Evolutionary conservation across 2,329 filamentous ascomycete species (phyloP), one percentile per base, ranked within the genome.

Genomic region (Xenosphaeropsis pyriputrescens): DNA sequence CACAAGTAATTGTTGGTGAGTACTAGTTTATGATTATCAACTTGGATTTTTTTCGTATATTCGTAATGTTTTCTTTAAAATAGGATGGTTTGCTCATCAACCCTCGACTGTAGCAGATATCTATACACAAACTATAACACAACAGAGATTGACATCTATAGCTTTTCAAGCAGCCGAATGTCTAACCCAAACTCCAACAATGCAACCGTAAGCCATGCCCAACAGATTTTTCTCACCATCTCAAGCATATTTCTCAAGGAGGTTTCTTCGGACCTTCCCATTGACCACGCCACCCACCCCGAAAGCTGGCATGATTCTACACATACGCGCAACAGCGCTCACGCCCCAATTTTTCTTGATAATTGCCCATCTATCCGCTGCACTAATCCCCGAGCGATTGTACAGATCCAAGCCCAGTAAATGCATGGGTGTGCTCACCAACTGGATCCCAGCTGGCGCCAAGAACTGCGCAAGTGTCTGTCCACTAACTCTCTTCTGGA

Each of bases 281-380:
- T 94, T 94, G 9, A 91, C 80, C 9, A 93, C 84, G 0, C 86
- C 86, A 1, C 86, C 88, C 11, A 93, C 68, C 2, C 86, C 88
- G 63, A 89, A 94, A 0, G 86, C 86, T 14, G 86, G 86, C 2
- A 94, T 70, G 48, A 94, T 93, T 51, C 88, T 71, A 43, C 81
- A 81, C 58, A 94, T 80, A 38, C 86, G 64, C 18, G 88, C 86
- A 40, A 72, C 59, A 19, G 75, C 74, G 55, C 81, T 89, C 45
- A 79, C 69, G 14, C 69, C 61, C 76, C 85, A 94, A 53, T 93
- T 85, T 45, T 72, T 67, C 40, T 71, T 64, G n/a, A 94, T 74
- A 38, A 74, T 69, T 0, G 58, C 53, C 55, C 72, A 70, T n/a
- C 88, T 64, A n/a, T 85, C 73, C 15, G 56, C 54, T 60, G 70